Evolutionary conservation across 2,329 filamentous ascomycete genomes (phyloP).

Genomic region (Hysterium pulicare): DNA sequence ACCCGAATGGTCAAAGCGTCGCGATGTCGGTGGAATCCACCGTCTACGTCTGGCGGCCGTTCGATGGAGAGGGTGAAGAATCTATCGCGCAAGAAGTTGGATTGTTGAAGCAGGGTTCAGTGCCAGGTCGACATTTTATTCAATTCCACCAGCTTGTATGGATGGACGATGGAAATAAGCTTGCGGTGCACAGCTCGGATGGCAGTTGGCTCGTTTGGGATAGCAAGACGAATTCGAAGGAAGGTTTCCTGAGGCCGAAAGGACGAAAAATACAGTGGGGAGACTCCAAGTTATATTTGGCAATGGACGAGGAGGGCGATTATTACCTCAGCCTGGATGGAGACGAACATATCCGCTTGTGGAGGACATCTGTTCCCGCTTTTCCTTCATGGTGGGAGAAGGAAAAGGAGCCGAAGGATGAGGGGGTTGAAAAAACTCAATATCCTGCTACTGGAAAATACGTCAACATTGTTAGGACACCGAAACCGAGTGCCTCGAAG

Average conservation of each 20-base stretch:
- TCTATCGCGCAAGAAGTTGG: not conserved
- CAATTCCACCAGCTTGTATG: slow-evolving; percentile 12
- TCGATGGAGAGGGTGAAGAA: slow-evolving; percentile 14
- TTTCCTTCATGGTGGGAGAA: slow-evolving; percentile 2
- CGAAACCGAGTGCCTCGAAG: not conserved
- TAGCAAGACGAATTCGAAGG: slow-evolving; percentile 20
- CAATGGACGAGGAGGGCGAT: slow-evolving; percentile 9
- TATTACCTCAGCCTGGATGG: slow-evolving; percentile 23
- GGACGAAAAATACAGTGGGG: slow-evolving; percentile 10
- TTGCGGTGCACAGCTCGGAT: slow-evolving; percentile 17
- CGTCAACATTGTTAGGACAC: not conserved
- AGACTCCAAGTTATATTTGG: slow-evolving; percentile 13
- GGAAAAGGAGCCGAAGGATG: not conserved
- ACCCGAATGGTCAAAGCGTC: slow-evolving; percentile 19
- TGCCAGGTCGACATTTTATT: slow-evolving; percentile 5
- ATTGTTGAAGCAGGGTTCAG: not conserved
- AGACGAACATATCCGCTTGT: slow-evolving; percentile 23
- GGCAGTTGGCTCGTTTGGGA: slow-evolving; percentile 24
- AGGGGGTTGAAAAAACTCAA: not conserved
- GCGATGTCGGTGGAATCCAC: slow-evolving; percentile 17
- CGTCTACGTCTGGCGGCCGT: slow-evolving; percentile 22
- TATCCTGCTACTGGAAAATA: slow-evolving; percentile 1
- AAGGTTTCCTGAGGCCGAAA: slow-evolving; percentile 20
- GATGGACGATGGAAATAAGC: slow-evolving; percentile 16
- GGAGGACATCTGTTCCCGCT: slow-evolving; percentile 4